Conservation (phyloP, 1,139 yeast genomes). For the Saccharomyces hybrid region DNA sequence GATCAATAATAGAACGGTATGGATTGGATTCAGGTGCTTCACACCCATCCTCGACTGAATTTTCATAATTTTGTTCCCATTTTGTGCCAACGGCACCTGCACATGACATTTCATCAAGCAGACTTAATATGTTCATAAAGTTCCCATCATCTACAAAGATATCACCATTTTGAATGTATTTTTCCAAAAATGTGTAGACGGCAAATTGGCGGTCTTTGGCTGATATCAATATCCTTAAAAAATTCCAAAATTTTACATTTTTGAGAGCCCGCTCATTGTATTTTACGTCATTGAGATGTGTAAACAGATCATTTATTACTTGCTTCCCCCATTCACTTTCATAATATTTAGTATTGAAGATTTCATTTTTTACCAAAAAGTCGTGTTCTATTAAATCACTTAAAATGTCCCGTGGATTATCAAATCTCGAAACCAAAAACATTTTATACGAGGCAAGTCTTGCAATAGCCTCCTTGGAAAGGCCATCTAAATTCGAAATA, state of each 20-base stretch:
- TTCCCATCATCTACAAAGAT: slow-evolving; percentile 40
- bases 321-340: slow-evolving; percentile 40
- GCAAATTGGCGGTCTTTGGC: slow-evolving; percentile 43
- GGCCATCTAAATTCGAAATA: slow-evolving; percentile 13
- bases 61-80: slow-evolving; percentile 57
- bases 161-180: slow-evolving; percentile 36
- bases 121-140: slow-evolving; percentile 57
- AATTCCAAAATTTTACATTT: slow-evolving; percentile 57
- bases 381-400: slow-evolving; percentile 19
- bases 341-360: slow-evolving; percentile 24
- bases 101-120: slow-evolving; percentile 74
- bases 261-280: slow-evolving; percentile 40
- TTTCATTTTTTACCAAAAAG: slow-evolving; percentile 20
- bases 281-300: slow-evolving; percentile 38
- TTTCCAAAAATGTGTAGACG: slow-evolving; percentile 45
- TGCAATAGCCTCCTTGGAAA: slow-evolving; percentile 21
- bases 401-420: slow-evolving; percentile 6
- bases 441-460: slow-evolving; percentile 27
- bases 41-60: slow-evolving; percentile 37
- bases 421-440: slow-evolving; percentile 26
- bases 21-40: slow-evolving; percentile 41
- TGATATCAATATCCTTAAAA: slow-evolving; percentile 51
- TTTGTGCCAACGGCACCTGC: slow-evolving; percentile 76
- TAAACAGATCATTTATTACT: slow-evolving; percentile 46
- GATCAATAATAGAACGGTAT: slow-evolving; percentile 45